Evolutionary conservation across 75 land plant genomes (phyloP).

Genomic region (Selaginella tamariscina): DNA sequence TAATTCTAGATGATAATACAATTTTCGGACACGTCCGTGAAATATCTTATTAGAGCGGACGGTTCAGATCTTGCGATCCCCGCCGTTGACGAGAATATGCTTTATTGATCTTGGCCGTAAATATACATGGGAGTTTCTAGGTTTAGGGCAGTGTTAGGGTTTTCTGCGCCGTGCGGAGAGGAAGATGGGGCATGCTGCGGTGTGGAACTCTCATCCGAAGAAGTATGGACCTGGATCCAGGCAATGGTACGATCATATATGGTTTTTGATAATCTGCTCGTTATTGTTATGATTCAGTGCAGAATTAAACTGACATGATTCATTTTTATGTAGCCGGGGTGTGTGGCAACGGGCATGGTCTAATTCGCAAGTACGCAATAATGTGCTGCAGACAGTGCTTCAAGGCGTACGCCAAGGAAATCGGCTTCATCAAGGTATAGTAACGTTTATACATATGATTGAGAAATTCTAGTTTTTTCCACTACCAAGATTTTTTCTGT

Average conservation of each 20-base stretch:
- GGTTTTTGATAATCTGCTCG: neutral
- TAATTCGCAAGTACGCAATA: constrained; percentile 5
- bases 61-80: neutral
- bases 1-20: neutral
- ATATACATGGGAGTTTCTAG: neutral
- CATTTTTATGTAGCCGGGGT: constrained; percentile 7
- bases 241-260: constrained; percentile 32
- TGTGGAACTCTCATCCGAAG: constrained; percentile 78
- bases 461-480: too few relatives aligned
- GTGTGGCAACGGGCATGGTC: constrained; percentile 8
- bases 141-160: neutral
- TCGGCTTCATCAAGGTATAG: constrained; percentile 13
- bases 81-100: neutral
- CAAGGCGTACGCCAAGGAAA: constrained; percentile 1
- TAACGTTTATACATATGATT: too few relatives aligned
- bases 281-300: neutral
- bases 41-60: neutral
- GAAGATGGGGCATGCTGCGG: constrained; percentile 53
- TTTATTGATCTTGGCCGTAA: neutral
- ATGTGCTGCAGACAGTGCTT: constrained; percentile 13
- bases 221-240: constrained; percentile 68
- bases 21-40: neutral
- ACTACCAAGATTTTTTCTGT: too few relatives aligned
- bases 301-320: neutral
- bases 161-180: neutral